Evolutionary conservation across 331 rosid genomes (phyloP).

Genomic region (Malus hybrid): DNA sequence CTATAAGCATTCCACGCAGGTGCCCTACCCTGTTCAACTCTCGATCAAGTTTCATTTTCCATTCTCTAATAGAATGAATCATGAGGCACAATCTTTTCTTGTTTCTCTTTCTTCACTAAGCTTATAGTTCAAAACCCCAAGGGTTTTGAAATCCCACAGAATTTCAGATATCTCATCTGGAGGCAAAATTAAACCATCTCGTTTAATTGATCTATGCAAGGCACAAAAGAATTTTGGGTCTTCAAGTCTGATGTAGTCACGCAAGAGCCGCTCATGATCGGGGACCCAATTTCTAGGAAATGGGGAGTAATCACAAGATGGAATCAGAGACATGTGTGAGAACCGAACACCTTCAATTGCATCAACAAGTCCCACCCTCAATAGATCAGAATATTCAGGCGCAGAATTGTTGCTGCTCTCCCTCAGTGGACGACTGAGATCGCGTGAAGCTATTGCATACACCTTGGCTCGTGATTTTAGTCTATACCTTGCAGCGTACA

Average conservation of each 20-base stretch:
- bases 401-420: slow-evolving; percentile 73
- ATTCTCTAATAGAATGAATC: background rate
- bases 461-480: slow-evolving; percentile 86
- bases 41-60: background rate
- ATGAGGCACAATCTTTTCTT: slow-evolving; percentile 5
- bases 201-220: slow-evolving; percentile 53
- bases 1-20: background rate
- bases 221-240: slow-evolving; percentile 63
- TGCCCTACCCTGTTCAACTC: slow-evolving; percentile 1
- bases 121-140: slow-evolving; percentile 41
- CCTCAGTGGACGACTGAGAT: slow-evolving; percentile 74
- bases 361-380: slow-evolving; percentile 94
- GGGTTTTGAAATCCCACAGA: slow-evolving; percentile 72
- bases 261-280: slow-evolving; percentile 54
- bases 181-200: slow-evolving; percentile 62
- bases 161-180: slow-evolving; percentile 72
- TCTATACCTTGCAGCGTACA: slow-evolving; percentile 85
- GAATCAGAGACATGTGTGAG: slow-evolving; percentile 77
- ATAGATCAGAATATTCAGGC: slow-evolving; percentile 82
- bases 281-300: slow-evolving; percentile 86
- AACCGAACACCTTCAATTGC: slow-evolving; percentile 87
- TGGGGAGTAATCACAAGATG: slow-evolving; percentile 90
- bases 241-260: slow-evolving; percentile 64
- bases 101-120: slow-evolving; percentile 25
- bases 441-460: slow-evolving; percentile 60